Conservation (phyloP, 257 asterid species). For the Capsicum baccatum region DNA sequence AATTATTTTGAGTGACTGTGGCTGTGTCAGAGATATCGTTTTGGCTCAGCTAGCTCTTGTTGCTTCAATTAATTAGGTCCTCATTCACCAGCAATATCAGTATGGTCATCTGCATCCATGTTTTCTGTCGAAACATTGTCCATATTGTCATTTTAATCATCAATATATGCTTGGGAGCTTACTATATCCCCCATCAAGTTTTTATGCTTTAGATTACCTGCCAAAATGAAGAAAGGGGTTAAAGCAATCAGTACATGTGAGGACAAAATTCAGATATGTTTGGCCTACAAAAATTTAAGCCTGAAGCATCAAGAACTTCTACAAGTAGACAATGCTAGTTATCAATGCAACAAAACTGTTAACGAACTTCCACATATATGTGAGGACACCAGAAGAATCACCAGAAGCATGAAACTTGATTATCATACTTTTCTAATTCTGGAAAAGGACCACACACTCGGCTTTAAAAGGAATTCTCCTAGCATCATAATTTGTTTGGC, state of each 20-base stretch:
- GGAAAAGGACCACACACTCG: background rate
- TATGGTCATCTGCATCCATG: conserved; percentile 43
- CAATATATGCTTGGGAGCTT: conserved; percentile 87
- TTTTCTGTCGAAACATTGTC: conserved; percentile 43
- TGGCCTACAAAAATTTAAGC: background rate
- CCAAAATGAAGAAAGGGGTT: conserved; percentile 30
- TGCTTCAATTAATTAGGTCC: background rate
- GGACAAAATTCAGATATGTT: background rate
- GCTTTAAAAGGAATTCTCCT: background rate
- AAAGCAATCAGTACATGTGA: conserved; percentile 10
- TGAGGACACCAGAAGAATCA: conserved; percentile 16
- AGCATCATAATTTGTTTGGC: background rate
- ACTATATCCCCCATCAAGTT: conserved; percentile 81
- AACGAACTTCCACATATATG: background rate
- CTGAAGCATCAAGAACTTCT: conserved; percentile 20
- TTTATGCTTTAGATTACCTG: conserved; percentile 91
- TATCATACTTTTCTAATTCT: conserved; percentile 1
- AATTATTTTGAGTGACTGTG: background rate
- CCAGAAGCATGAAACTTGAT: conserved; percentile 19
- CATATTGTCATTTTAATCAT: conserved; percentile 47
- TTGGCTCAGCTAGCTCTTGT: background rate
- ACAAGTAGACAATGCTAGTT: background rate
- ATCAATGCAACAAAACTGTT: background rate
- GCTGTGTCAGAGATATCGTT: background rate
- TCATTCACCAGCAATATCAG: conserved; percentile 32